Percentiles rank a stretch among this genome's conserved stretches.
Conservation (phyloP, 2,329 filamentous ascomycete species). For the Xylariaceae sp. region DNA sequence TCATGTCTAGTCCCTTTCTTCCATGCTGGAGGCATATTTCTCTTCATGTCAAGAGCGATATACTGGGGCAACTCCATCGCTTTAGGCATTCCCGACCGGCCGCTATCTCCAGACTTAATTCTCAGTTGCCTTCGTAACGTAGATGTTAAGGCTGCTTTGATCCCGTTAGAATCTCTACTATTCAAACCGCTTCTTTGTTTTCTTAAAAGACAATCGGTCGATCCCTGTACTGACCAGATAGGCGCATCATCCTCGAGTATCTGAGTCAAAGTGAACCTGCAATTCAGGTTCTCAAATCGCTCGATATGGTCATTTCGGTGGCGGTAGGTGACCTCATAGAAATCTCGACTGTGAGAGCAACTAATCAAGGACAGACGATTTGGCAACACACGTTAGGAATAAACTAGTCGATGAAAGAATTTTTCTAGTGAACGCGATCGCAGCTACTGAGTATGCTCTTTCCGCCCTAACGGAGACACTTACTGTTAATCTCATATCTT, state of each 20-base stretch:
- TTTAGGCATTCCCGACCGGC: slow-evolving; percentile 30
- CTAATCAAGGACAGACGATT: neutral
- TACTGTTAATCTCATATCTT: too few relatives aligned
- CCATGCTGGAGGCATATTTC: slow-evolving; percentile 10
- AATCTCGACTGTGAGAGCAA: slow-evolving; percentile 7
- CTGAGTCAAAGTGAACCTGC: slow-evolving; percentile 1
- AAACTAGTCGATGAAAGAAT: neutral
- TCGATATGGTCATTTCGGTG: slow-evolving; percentile 12
- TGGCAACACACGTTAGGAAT: neutral
- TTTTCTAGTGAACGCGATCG: neutral
- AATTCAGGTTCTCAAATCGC: slow-evolving; percentile 2
- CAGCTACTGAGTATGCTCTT: neutral
- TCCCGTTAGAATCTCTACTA: slow-evolving; percentile 27
- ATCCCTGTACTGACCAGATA: neutral
- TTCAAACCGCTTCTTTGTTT: too few relatives aligned
- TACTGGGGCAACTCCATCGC: slow-evolving; percentile 30
- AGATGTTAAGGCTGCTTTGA: slow-evolving; percentile 24
- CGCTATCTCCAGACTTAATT: slow-evolving; percentile 33
- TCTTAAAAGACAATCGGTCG: too few relatives aligned
- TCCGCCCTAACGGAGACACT: neutral
- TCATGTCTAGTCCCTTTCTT: slow-evolving; percentile 12
- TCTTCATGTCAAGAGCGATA: slow-evolving; percentile 20
- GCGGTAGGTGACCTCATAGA: slow-evolving; percentile 24
- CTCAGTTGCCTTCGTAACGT: slow-evolving; percentile 29
- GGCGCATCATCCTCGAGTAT: slow-evolving; percentile 9